Conservation (phyloP, 495 filamentous ascomycete species). For the Penicillium subrubescens region DNA sequence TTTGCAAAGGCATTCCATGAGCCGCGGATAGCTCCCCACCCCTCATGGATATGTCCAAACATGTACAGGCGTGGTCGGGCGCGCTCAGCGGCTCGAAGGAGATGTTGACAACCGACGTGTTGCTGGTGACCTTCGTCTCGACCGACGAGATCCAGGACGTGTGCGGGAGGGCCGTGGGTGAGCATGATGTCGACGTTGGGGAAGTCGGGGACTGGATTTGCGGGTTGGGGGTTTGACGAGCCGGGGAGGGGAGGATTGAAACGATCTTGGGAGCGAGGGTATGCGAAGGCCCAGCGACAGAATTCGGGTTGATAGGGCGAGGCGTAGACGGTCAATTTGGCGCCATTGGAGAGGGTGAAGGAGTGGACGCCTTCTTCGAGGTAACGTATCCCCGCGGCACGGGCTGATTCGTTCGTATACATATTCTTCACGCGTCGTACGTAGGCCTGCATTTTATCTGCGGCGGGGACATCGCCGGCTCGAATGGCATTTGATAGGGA, state of each 20-base stretch:
- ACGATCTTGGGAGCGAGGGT: conserved; percentile 54
- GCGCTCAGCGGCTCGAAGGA: conserved; percentile 45
- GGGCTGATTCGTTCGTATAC: conserved; percentile 52
- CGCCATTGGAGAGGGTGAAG: conserved; percentile 61
- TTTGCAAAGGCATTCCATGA: conserved; percentile 47
- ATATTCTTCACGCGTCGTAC: conserved; percentile 38
- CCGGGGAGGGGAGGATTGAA: conserved; percentile 46
- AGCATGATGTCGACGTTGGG: conserved; percentile 64
- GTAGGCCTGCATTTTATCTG: conserved; percentile 19
- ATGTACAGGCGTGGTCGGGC: conserved; percentile 55
- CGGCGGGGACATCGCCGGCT: neutral
- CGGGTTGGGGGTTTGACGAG: conserved; percentile 22
- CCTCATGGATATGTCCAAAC: conserved; percentile 70
- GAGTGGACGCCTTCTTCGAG: conserved; percentile 65
- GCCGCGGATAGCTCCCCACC: conserved; percentile 65
- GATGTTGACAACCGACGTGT: conserved; percentile 51
- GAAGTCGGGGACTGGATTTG: conserved; percentile 51
- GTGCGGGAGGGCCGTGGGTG: conserved; percentile 72
- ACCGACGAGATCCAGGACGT: conserved; percentile 55
- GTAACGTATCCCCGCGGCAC: conserved; percentile 57
- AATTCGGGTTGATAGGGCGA: conserved; percentile 69
- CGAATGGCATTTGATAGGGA: conserved; percentile 8
- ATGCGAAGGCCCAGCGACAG: conserved; percentile 64
- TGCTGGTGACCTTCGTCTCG: conserved; percentile 14
- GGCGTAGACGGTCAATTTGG: conserved; percentile 64